Evolutionary conservation across 2,329 filamentous ascomycete species (phyloP).

Genomic region (Lasiodiplodia citricola): DNA sequence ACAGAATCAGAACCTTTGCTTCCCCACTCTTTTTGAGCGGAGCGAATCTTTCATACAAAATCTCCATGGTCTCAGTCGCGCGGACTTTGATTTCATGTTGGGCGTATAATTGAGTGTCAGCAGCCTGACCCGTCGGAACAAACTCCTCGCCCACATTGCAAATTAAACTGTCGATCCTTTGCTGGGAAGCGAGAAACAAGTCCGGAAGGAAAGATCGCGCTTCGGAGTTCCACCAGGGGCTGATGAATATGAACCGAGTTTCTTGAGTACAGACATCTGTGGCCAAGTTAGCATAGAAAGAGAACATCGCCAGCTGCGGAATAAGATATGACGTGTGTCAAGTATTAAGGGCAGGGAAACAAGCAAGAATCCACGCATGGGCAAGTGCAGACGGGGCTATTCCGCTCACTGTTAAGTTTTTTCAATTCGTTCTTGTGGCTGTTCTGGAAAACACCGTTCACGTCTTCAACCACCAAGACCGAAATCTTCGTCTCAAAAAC

Average conservation of each 20-base stretch:
- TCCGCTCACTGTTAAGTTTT: neutral
- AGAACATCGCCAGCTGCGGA: neutral
- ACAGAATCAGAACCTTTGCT: neutral
- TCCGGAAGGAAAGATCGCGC: neutral
- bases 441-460: neutral
- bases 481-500: neutral
- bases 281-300: neutral
- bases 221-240: neutral
- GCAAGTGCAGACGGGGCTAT: too few relatives aligned
- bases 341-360: too few relatives aligned
- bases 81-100: neutral
- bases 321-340: neutral
- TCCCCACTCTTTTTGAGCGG: neutral
- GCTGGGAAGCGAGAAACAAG: neutral
- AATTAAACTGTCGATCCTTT: neutral
- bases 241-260: neutral
- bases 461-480: neutral
- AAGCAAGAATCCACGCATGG: too few relatives aligned
- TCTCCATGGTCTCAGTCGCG: neutral
- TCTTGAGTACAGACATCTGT: neutral
- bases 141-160: neutral
- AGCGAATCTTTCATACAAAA: neutral
- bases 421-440: neutral
- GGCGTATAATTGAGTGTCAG: neutral
- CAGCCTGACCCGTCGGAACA: too few relatives aligned